Evolutionary conservation across 345 rosid genomes (phyloP), one percentile per base, ranked within the genome.

Genomic region (Syzygium jambos): DNA sequence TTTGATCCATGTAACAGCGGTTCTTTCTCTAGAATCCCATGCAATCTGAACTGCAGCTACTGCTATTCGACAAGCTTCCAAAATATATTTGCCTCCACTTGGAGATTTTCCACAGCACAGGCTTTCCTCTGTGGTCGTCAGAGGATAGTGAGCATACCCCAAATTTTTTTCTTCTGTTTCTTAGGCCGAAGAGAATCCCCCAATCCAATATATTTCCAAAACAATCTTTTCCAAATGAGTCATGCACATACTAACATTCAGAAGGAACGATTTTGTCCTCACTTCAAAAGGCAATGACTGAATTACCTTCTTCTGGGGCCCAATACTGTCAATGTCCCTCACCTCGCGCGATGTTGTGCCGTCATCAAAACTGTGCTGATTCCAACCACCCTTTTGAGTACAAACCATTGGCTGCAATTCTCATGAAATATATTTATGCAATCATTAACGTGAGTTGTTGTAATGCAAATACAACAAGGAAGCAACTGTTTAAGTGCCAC

Each of bases 31-130:
- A 65, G 7, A 0, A 30, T 30, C 78, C 41, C 78, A 30, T 30
- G 21, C 22, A 16, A 65, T 65, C 43, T 65, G 22, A 65, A 11
- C 78, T 65, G 22, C 41, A 30, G 78, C 30, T 65, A 16, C 78
- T 65, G 17, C n/a, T n/a, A n/a, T n/a, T n/a, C 22, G 1, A 19
- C 16, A 65, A 7, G 78, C 78, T 65, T 65, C 78, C 78, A 7
- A 8, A 65, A 16, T 16, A 0, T 0, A n/a, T n/a, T 29, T 65
- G 78, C 78, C 22, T 8, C 4, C 23, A 16, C 3, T 0, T 30
- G 43, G 2, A 30, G 22, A 16, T 30, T 29, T 65, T 30, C 41
- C 4, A 4, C 41, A 5, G 43, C 16, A 65, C 21, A 17, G 41
- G 77, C n/a, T n/a, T n/a, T n/a, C n/a, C n/a, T 41, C 41, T 15